Evolutionary conservation across 108 stramenopile species (phyloP).

Genomic region (Skeletonema menzelii): DNA sequence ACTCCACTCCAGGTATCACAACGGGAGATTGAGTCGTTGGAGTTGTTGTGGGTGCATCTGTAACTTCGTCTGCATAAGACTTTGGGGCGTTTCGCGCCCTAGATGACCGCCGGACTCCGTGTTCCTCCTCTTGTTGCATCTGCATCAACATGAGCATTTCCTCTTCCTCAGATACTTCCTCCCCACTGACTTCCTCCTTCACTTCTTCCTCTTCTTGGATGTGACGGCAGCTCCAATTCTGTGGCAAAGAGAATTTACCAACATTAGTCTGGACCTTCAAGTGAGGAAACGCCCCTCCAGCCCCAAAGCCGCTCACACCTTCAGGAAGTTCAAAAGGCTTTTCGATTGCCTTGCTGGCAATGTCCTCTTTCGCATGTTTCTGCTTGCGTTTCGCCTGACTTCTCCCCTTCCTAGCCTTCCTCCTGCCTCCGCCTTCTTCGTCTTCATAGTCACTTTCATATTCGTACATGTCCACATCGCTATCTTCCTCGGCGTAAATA

Average conservation of each 20-base stretch:
- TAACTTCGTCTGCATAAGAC: constrained; percentile 35
- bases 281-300: constrained; percentile 38
- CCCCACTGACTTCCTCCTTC: background rate
- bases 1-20: constrained; percentile 30
- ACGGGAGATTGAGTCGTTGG: constrained; percentile 20
- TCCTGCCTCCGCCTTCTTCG: constrained; percentile 36
- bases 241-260: constrained; percentile 21
- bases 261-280: constrained; percentile 37
- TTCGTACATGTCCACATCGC: constrained; percentile 80
- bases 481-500: constrained; percentile 73
- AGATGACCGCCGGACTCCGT: constrained; percentile 30
- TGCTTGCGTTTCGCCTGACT: constrained; percentile 1
- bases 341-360: constrained; percentile 41
- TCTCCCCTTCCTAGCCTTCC: constrained; percentile 20
- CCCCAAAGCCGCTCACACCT: constrained; percentile 11
- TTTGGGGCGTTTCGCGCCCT: constrained; percentile 25
- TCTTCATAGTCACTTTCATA: constrained; percentile 81
- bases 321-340: constrained; percentile 35
- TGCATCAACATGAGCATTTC: constrained; percentile 46
- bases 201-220: constrained; percentile 2
- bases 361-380: constrained; percentile 24
- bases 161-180: constrained; percentile 7
- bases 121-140: constrained; percentile 44
- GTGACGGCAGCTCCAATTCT: constrained; percentile 42
- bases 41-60: constrained; percentile 1